Base-by-base conservation (phyloP, 1,284 basidiomycete species). In the Malassezia vespertilionis region DNA sequence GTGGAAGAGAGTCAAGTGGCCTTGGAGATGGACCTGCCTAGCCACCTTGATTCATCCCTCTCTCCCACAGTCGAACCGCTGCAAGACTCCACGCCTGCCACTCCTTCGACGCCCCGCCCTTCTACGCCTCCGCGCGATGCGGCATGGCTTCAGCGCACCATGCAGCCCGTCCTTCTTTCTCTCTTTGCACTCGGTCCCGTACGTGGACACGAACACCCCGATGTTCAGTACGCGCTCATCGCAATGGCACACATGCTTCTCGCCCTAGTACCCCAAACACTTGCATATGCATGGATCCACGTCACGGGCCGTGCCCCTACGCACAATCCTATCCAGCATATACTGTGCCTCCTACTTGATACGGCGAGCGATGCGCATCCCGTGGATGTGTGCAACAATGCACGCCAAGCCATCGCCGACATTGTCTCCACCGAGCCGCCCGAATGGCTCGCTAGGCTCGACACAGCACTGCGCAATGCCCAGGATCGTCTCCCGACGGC, bases 91-190 rank as follows among this genome's bases (percentile, higher is more conserved):
- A n/a, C n/a, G n/a, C n/a, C n/a, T n/a, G n/a, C n/a, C n/a, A n/a
- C n/a, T n/a, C n/a, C n/a, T n/a, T n/a, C n/a, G n/a, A n/a, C n/a
- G n/a, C n/a, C n/a, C n/a, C n/a, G n/a, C n/a, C n/a, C n/a, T n/a
- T n/a, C n/a, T n/a, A n/a, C 37, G 23, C n/a, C 26, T 10, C 30
- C 27, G 4, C 41, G 41, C 17, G 32, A 24, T 9, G 8, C 32
- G 12, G 15, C 30, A 9, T 51, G 48, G 48, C 34, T 51, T 14
- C 37, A 27, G 21, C 40, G 38, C 11, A 45, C 48, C 2, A 51
- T 45, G 35, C 42, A 23, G 10, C 30, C 40, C 4, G 32, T 51
- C 14, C 37, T 44, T 8, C 8, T 51, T 7, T 26, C 38, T 5
- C 33, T 51, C 2, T 7, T 23, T 7, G 15, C 48, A 18, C 37